A percentile compares a stretch with the other conserved stretches of the same genome.
Conservation (phyloP, 176 grass and related monocot species). For the Juncus inflexus region DNA sequence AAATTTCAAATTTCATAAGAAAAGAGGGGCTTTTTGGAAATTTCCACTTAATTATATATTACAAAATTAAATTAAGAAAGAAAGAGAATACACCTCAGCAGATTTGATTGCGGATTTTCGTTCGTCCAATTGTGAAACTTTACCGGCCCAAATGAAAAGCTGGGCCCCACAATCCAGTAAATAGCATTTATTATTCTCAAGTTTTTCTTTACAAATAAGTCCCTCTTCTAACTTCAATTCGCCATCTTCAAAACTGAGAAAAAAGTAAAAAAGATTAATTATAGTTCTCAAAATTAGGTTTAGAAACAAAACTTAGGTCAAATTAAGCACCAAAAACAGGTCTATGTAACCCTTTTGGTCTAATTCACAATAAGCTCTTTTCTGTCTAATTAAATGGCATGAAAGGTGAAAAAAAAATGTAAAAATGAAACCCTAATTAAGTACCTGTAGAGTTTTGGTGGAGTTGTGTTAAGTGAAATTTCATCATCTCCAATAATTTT, state of each 20-base stretch:
- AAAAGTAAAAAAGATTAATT: conserved; percentile 20
- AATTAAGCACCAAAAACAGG: no score
- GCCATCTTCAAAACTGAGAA: conserved; percentile 58
- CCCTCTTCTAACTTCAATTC: conserved; percentile 67
- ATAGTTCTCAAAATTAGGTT: neutral
- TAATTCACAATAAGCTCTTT: neutral
- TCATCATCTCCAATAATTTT: conserved; percentile 64
- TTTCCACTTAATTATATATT: no score
- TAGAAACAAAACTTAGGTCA: no score
- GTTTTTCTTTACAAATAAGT: conserved; percentile 58
- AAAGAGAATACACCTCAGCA: conserved; percentile 48
- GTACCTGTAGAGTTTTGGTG: conserved; percentile 78
- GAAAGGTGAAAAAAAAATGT: conserved; percentile 9
- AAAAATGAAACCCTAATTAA: neutral
- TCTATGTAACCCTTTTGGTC: no score
- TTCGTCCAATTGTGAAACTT: conserved; percentile 73
- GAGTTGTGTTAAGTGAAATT: conserved; percentile 51
- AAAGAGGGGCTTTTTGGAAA: no score
- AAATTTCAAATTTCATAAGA: no score
- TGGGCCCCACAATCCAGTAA: conserved; percentile 86
- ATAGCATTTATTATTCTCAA: conserved; percentile 84
- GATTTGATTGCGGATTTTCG: conserved; percentile 77
- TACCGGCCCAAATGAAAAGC: conserved; percentile 86
- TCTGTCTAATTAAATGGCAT: neutral
- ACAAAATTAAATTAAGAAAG: no score